Conservation (phyloP, 2,329 filamentous ascomycete genomes). For the Fusarium poae region DNA sequence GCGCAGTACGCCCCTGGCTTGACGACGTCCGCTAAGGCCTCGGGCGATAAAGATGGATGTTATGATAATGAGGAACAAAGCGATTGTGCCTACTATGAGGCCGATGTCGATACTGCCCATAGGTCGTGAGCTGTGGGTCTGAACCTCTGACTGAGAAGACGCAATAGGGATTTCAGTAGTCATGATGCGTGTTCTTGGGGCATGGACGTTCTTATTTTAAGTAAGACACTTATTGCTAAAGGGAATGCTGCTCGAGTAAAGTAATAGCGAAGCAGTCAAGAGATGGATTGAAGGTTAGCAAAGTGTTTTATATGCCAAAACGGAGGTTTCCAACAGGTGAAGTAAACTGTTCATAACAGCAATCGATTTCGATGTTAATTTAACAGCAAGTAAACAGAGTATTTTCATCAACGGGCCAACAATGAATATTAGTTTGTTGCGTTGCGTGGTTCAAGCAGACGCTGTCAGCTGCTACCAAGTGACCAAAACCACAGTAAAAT, state of each 20-base stretch:
- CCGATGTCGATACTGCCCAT: slow-evolving; percentile 49
- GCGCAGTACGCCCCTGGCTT: slow-evolving; percentile 7
- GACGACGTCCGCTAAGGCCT: slow-evolving; percentile 28
- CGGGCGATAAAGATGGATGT: slow-evolving; percentile 45
- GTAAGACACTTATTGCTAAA: not conserved
- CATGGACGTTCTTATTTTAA: not conserved
- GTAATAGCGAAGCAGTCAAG: not conserved
- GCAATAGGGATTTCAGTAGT: slow-evolving; percentile 3
- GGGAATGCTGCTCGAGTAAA: not conserved
- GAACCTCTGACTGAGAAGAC: slow-evolving; percentile 5
- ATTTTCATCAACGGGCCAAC: slow-evolving; percentile 6
- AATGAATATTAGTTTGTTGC: not conserved
- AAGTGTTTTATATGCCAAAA: not conserved
- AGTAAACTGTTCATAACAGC: not conserved
- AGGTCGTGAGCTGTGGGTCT: not conserved
- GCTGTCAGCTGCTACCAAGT: slow-evolving; percentile 23
- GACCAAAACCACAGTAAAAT: not conserved
- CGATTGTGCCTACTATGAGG: slow-evolving; percentile 44
- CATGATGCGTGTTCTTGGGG: slow-evolving; percentile 1
- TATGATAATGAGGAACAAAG: slow-evolving; percentile 43
- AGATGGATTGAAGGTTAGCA: not conserved
- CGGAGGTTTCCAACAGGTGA: not conserved
- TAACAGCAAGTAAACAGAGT: not conserved
- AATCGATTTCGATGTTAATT: not conserved
- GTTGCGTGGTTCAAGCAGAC: not conserved